Evolutionary conservation across 2,329 filamentous ascomycete species (phyloP), one percentile per base, ranked within the genome.

Genomic region (Calonectria crousiana): DNA sequence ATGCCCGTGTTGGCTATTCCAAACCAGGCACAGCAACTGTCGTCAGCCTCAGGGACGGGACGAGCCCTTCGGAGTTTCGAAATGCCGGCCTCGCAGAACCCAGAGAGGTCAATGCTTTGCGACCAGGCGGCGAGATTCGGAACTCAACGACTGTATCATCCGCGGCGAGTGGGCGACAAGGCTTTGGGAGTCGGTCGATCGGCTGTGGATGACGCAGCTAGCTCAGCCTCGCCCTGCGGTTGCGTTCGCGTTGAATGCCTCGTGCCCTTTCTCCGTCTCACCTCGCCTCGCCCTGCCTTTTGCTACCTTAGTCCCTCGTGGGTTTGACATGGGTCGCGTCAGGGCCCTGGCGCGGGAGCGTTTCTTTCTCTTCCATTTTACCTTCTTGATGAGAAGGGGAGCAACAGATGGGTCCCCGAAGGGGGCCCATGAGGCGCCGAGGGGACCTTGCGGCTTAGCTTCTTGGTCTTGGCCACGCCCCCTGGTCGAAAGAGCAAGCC

Each of bases 171-270:
- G 69, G 73, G 73, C 66, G 72, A 69, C 78, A 71, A 78, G 78
- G 75, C 78, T 78, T 75, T 71, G 53, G 58, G 28, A 44, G 72
- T 74, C 77, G 49, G 72, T 74, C 77, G 49, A 69, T 56, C 64
- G 47, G 36, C 51, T 56, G 47, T 41, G 36, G 30, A 56, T 56
- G 62, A 49, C 52, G 64, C 23, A 47, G 32, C 62, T 38, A 78
- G 72, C 58, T 80, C 78, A 80, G 78, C 78, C 78, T 80, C 76
- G 78, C 74, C 69, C 68, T 78, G 71, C 9, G 32, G 32, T 62
- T 52, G 47, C 73, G 53, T 44, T 70, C 73, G 75, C 73, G 67
- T 64, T 71, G 28, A n/a, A 44, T 41, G 38, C 41, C 74, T 73
- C 77, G 73, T 77, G 56, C 75, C 44, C 67, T 72, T 51, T 74